Percentiles rank a stretch among this genome's conserved stretches.
Conservation (phyloP, 2,329 filamentous ascomycete species). For the Sporothrix brasiliensis region DNA sequence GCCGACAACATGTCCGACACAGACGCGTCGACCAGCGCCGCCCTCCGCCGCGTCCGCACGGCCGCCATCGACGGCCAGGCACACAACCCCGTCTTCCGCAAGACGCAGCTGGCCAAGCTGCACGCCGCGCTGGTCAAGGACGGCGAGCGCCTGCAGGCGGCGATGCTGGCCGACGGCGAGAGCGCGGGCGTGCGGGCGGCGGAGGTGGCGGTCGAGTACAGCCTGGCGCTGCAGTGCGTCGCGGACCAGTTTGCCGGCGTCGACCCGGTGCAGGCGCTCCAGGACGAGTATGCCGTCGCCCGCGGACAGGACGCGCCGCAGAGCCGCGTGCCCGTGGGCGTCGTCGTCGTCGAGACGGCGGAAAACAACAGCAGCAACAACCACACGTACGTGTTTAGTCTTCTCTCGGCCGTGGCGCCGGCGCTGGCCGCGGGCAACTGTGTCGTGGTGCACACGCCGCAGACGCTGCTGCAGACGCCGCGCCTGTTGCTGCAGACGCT, state of each 20-base stretch:
- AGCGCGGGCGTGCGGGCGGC: not conserved
- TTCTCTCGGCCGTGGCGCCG: not conserved
- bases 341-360: not conserved
- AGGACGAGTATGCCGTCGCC: not conserved
- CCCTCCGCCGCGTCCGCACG: not conserved
- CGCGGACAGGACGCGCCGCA: not conserved
- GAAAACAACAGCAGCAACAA: not conserved
- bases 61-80: constrained; percentile 15
- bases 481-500: not conserved
- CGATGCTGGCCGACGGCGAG: not conserved
- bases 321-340: not conserved
- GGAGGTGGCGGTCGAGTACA: not conserved
- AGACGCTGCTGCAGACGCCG: not conserved
- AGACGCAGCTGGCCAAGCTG: constrained; percentile 12
- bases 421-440: not conserved
- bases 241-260: not conserved
- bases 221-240: not conserved
- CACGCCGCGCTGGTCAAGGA: not conserved
- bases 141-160: not conserved
- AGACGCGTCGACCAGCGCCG: not conserved
- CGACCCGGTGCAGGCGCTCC: not conserved
- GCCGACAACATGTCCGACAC: not conserved
- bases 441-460: not conserved
- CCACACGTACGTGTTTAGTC: not conserved
- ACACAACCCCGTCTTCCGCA: constrained; percentile 14